These are phyloP conservation scores for Solanum gracilifrons DNA, from an alignment of 257 asterid genomes.

Conservation along the genomic window DNA sequence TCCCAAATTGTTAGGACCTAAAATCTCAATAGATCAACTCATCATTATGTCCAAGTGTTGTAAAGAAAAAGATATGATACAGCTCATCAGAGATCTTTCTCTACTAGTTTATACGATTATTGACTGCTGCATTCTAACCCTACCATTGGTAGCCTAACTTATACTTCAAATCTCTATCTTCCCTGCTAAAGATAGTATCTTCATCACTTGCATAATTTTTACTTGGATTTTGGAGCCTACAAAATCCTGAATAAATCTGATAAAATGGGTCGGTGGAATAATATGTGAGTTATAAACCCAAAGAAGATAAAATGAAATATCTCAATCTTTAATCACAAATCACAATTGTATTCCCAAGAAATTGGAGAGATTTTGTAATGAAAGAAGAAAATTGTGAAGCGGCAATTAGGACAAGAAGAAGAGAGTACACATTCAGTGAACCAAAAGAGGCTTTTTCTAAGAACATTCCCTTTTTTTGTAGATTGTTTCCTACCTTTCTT, in stretches of 20 bases:
- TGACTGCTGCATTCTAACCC: background rate
- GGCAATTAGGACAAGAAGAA: background rate
- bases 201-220: background rate
- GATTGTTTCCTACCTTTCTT: background rate
- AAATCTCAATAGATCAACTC: constrained; percentile 35
- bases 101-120: background rate
- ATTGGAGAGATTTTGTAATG: background rate
- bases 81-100: constrained; percentile 3
- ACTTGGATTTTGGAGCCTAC: background rate
- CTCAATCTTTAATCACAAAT: background rate
- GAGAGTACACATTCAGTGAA: background rate
- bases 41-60: background rate
- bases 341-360: constrained; percentile 5
- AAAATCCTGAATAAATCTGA: background rate
- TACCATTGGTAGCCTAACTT: background rate
- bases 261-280: background rate
- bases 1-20: constrained; percentile 13
- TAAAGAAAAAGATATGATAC: background rate
- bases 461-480: constrained; percentile 7
- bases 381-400: background rate
- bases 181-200: background rate
- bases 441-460: background rate
- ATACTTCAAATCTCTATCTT: background rate
- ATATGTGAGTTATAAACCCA: background rate
- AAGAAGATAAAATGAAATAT: background rate